These are phyloP conservation scores for Calonectria pseudoreteaudii DNA, from an alignment of 2,329 filamentous ascomycete genomes.

Conservation along the genomic window DNA sequence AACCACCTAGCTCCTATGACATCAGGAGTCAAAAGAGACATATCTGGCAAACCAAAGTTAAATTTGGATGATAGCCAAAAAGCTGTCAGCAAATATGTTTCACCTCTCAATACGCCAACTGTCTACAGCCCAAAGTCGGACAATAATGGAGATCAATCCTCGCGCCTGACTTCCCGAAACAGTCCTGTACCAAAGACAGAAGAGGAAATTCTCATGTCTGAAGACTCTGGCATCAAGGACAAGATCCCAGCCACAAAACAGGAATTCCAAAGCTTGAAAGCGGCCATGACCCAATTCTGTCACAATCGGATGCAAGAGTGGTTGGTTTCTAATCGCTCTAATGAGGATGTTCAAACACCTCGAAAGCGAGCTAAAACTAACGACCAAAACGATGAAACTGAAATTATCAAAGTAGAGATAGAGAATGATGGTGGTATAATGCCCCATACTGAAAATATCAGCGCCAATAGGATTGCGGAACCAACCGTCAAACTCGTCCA, in stretches of 20 bases:
- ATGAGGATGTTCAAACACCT: background rate
- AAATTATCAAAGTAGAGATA: background rate
- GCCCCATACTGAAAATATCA: no score
- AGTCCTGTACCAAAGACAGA: background rate
- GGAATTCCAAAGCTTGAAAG: background rate
- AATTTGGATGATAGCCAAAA: background rate
- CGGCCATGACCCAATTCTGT: background rate
- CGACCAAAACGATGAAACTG: no score
- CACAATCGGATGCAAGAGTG: background rate
- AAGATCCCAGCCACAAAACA: no score
- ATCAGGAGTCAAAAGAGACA: background rate
- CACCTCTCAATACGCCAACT: background rate
- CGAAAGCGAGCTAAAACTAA: background rate
- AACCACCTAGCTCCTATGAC: no score
- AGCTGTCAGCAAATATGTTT: background rate
- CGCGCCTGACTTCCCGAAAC: background rate
- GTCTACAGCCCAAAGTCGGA: background rate
- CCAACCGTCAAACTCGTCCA: background rate
- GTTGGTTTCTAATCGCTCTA: background rate
- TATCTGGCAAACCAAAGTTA: background rate
- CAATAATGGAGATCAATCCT: no score
- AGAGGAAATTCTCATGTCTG: no score
- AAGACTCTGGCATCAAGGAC: fast-evolving
- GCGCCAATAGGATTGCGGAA: background rate
- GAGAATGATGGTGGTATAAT: background rate